Conservation (phyloP, 768 basidiomycete species). For the Crucibulum laeve region DNA sequence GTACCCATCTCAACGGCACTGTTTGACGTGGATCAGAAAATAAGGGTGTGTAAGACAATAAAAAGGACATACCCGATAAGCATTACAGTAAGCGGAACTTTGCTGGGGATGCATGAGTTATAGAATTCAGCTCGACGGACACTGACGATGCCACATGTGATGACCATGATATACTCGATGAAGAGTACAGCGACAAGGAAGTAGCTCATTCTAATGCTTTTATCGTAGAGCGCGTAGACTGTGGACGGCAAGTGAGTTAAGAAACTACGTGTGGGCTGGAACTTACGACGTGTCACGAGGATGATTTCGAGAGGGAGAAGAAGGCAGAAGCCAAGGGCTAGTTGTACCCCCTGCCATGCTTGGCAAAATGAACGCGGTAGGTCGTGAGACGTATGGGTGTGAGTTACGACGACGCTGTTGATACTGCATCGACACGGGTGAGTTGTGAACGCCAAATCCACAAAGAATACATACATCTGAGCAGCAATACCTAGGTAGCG, state of each 20-base stretch:
- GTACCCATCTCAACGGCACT: constrained; percentile 7
- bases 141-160: constrained; percentile 1
- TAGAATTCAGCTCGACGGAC: background rate
- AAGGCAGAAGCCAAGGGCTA: no score
- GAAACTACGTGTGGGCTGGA: background rate
- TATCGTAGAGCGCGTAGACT: constrained; percentile 1
- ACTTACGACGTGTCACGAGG: constrained; percentile 8
- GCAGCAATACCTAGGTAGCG: no score
- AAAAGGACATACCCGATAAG: constrained; percentile 4
- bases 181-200: constrained; percentile 2
- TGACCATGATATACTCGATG: constrained; percentile 4
- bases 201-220: background rate
- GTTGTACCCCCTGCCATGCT: no score
- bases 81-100: background rate
- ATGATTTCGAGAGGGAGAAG: constrained; percentile 9
- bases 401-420: no score
- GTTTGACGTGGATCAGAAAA: background rate
- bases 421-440: no score
- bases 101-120: background rate
- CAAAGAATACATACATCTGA: no score
- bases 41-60: background rate
- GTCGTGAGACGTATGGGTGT: no score
- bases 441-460: no score
- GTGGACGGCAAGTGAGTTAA: background rate
- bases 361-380: no score